Base-by-base conservation (phyloP, 176 grass and related monocot species). In the Ensete ventricosum region DNA sequence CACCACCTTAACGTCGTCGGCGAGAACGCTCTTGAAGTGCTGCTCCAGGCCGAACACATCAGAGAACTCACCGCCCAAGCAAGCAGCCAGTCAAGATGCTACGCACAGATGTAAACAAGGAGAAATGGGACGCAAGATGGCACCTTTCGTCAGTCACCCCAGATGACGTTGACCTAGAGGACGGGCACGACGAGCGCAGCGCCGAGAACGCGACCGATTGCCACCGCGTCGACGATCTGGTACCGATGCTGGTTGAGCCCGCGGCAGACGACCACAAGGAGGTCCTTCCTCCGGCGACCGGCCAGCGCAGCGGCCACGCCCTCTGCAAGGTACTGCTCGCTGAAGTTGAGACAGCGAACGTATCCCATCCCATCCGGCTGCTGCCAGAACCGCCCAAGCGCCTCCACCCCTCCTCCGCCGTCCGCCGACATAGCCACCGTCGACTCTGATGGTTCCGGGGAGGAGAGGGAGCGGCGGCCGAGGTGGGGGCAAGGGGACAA, bases 151-250 rank as follows among this genome's bases (percentile, higher is more conserved):
- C 22, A 23, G 22, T 23, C 85, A 1, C 81, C 77, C 85, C 85
- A 87, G 62, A 87, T 77, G 50, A 71, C 55, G 71, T 87, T 83
- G 67, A 87, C 85, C 70, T 87, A 81, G 62, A 87, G 79, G 54
- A 87, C 69, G 1, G 85, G 85, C 13, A 87, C 77, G 52, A 87
- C 85, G 58, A 87, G 75, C 63, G 81, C 66, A 6, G 85, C 85
- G 1, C 85, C 81, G n/a, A 87, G 85, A 54, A 87, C 83, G 19
- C 77, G 63, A 0, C 81, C 85, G 57, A 87, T 83, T 23, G 81
- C 85, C 69, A 87, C 85, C 0, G 85, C 85, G 70, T 87, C 85
- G 57, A 87, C 77, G 50, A 87, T 87, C 77, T 87, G 80, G 57
- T 83, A 77, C 58, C 81, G 53, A 73, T 87, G 85, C 77, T 83